A percentile compares a stretch with the other conserved stretches of the same genome.
Conservation (phyloP, 164 flowering plant species). For the Macadamia tetraphylla region DNA sequence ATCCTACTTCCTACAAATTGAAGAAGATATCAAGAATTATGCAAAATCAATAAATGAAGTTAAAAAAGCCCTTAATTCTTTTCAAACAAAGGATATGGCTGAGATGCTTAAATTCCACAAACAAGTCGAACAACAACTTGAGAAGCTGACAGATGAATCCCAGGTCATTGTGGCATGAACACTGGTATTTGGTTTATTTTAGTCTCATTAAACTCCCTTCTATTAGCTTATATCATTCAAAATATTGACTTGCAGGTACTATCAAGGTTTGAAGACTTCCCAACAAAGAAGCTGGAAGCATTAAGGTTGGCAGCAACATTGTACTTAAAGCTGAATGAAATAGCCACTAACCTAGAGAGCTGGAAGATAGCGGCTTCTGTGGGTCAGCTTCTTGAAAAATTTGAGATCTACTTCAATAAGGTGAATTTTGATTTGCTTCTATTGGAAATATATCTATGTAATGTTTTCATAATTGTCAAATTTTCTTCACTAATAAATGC, state of each 20-base stretch:
- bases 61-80: slow-evolving; percentile 40
- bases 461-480: background rate
- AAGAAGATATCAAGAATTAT: slow-evolving; percentile 64
- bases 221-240: background rate
- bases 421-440: slow-evolving; percentile 18
- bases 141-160: slow-evolving; percentile 69
- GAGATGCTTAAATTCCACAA: slow-evolving; percentile 63
- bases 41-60: slow-evolving; percentile 52
- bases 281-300: slow-evolving; percentile 65
- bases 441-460: background rate
- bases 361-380: slow-evolving; percentile 63
- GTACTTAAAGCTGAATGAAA: slow-evolving; percentile 41
- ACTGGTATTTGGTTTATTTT: background rate
- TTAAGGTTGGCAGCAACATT: slow-evolving; percentile 71
- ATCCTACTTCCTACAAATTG: slow-evolving; percentile 74
- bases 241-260: slow-evolving; percentile 43
- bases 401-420: slow-evolving; percentile 73
- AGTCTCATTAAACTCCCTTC: background rate
- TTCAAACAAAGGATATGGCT: slow-evolving; percentile 67
- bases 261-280: slow-evolving; percentile 76
- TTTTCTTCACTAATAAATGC: background rate
- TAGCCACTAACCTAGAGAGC: slow-evolving; percentile 36
- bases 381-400: slow-evolving; percentile 47
- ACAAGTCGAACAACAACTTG: slow-evolving; percentile 63
- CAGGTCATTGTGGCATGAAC: slow-evolving; percentile 39